These are phyloP conservation scores for Trypanosoma vivax DNA, from an alignment of 208 protist genomes.

Conservation along the genomic window DNA sequence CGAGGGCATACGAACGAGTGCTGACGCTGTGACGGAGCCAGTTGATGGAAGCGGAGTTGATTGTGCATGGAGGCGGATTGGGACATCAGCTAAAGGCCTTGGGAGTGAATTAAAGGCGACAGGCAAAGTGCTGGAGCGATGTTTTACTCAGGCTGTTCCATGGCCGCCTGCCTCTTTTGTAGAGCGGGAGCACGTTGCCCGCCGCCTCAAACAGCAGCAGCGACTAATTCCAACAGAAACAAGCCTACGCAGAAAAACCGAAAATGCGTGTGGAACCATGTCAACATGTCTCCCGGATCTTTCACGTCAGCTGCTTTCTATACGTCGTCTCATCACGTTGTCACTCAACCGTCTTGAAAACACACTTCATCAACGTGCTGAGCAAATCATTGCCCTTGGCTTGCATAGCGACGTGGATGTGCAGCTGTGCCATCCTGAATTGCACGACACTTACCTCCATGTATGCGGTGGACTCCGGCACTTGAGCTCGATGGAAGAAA, in stretches of 20 bases:
- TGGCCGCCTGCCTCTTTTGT: constrained; percentile 71
- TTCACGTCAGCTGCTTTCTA: constrained; percentile 41
- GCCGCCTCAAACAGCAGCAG: constrained; percentile 39
- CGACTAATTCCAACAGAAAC: constrained; percentile 25
- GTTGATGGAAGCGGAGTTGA: neutral
- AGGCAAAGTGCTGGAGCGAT: constrained; percentile 23
- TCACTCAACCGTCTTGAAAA: constrained; percentile 52
- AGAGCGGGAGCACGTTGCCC: constrained; percentile 30
- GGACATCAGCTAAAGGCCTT: neutral
- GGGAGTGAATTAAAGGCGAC: neutral
- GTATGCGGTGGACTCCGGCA: constrained; percentile 39
- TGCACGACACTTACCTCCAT: constrained; percentile 40
- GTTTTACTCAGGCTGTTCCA: constrained; percentile 30
- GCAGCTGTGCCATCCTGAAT: constrained; percentile 44
- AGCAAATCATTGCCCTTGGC: constrained; percentile 39
- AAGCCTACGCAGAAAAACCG: too few species aligned
- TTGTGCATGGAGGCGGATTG: neutral
- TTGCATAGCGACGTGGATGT: constrained; percentile 54
- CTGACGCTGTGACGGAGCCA: neutral
- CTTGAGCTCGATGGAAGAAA: constrained; percentile 27
- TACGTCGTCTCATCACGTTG: constrained; percentile 42
- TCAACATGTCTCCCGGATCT: constrained; percentile 1
- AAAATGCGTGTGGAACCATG: neutral
- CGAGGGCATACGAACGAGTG: neutral
- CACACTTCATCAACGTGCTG: constrained; percentile 49